These are phyloP conservation scores for Acorus calamus DNA, from an alignment of 106 monocot genomes.

Conservation along the genomic window DNA sequence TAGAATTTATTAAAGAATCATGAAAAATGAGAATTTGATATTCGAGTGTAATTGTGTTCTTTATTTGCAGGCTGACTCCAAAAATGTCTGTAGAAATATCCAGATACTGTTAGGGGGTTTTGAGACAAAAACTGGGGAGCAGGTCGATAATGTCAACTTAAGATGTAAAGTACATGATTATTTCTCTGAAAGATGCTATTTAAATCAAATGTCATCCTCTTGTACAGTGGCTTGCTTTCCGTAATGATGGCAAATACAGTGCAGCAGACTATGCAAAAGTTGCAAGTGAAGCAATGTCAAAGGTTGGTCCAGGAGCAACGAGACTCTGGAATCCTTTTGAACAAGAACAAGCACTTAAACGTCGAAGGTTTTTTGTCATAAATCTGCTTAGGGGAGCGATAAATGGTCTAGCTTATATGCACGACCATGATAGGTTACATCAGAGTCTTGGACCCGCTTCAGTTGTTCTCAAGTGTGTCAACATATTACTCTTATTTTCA, in stretches of 20 bases:
- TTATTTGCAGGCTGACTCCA: constrained; percentile 45
- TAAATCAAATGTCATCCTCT: constrained; percentile 6
- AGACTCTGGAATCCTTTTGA: constrained; percentile 54
- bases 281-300: constrained; percentile 42
- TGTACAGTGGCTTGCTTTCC: constrained; percentile 90
- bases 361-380: constrained; percentile 55
- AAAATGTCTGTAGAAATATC: constrained; percentile 50
- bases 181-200: not conserved
- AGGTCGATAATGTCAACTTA: constrained; percentile 35
- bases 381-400: constrained; percentile 77
- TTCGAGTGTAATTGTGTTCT: not conserved
- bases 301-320: constrained; percentile 16
- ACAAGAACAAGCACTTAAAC: constrained; percentile 31
- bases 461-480: constrained; percentile 73
- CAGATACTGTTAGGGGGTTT: constrained; percentile 81
- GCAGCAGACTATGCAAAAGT: constrained; percentile 84
- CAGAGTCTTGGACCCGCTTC: constrained; percentile 96
- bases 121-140: constrained; percentile 92
- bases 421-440: constrained; percentile 80
- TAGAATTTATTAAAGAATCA: too few species aligned
- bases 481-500: not conserved
- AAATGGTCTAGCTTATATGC: constrained; percentile 71
- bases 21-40: too few species aligned
- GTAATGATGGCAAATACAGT: constrained; percentile 81
- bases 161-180: not conserved